Evolutionary conservation across 2,329 filamentous ascomycete genomes (phyloP), one percentile per base, ranked within the genome.

Genomic region (Xylariaceae sp.): DNA sequence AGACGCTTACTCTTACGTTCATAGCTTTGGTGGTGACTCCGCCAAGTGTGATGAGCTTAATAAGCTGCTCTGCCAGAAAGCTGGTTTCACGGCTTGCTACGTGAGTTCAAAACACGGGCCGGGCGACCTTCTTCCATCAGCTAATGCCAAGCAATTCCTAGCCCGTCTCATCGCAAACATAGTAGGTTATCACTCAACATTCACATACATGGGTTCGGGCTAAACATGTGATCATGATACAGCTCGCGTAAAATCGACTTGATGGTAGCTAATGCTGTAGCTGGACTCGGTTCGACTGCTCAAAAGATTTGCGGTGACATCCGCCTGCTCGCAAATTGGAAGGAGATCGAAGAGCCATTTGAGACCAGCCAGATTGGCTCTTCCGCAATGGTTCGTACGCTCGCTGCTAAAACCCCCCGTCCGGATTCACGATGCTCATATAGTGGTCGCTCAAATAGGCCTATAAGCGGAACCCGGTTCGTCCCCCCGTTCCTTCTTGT

Each of bases 271-370:
- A 93, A 95, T 70, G 91, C 90, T n/a, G 79, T 96, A 29, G 82
- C 84, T 28, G 90, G 87, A 1, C 86, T 96, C 48, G 92, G 90
- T 21, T 83, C 91, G n/a, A 91, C 91, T 0, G 90, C 86, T 46
- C 84, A 91, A 70, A 85, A 88, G 58, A 93, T 96, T 59, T 84
- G 85, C 45, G 82, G 82, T 43, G 90, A 94, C 67, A 89, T 95
- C 64, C 82, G 90, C 45, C 87, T 91, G 69, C 78, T 94, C 44
- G 88, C 88, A 5, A 80, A 83, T 68, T 83, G 87, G 76, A 96
- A 96, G 80, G 91, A 96, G 74, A 79, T 95, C 56, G 92, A 96
- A 70, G 87, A 90, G 73, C 87, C 87, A 1, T 89, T 89, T 65
- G 87, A 90, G 74, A 84, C 84, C 66, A 84, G 87, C 63, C 88